These are phyloP conservation scores for Chaetomium sp. DNA, from an alignment of 2,329 filamentous ascomycete species.

Conservation along the genomic window DNA sequence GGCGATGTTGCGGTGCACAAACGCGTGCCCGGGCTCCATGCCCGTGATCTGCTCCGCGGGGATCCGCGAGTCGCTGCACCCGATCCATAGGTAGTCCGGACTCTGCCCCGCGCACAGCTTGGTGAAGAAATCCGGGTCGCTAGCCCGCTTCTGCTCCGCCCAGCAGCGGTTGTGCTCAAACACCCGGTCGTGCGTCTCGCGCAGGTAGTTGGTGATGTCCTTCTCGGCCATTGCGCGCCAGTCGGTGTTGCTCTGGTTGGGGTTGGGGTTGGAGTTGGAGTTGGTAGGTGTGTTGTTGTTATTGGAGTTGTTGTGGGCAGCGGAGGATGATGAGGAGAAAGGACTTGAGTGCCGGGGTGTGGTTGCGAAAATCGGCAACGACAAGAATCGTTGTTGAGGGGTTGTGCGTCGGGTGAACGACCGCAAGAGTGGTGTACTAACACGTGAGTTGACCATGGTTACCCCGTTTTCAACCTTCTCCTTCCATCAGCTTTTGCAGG, in stretches of 20 bases:
- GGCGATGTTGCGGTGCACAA: conserved; percentile 94
- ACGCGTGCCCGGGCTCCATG: conserved; percentile 84
- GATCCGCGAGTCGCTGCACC: conserved; percentile 86
- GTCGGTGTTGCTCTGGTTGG: neutral
- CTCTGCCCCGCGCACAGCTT: conserved; percentile 65
- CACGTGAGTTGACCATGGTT: conserved; percentile 25
- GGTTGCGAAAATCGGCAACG: conserved; percentile 2
- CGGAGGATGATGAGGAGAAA: conserved; percentile 6
- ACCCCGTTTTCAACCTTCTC: conserved; percentile 2
- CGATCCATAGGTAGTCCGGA: conserved; percentile 82
- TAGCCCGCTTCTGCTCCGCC: conserved; percentile 60
- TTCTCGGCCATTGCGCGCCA: conserved; percentile 37
- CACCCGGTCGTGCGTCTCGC: conserved; percentile 65
- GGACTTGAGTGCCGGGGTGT: conserved; percentile 2
- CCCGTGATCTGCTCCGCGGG: conserved; percentile 88
- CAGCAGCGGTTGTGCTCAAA: conserved; percentile 70
- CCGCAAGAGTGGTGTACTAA: conserved; percentile 19
- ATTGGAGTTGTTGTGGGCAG: neutral
- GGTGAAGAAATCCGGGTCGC: conserved; percentile 66
- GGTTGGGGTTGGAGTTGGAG: conserved; percentile 4
- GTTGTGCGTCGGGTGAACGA: conserved; percentile 15
- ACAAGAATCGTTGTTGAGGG: neutral
- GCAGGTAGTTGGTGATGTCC: conserved; percentile 58
- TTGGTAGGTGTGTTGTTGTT: neutral
- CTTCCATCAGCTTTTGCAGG: neutral